These are phyloP conservation scores for Stereocaulon alpinum DNA, from an alignment of 495 filamentous ascomycete species.

Conservation along the genomic window DNA sequence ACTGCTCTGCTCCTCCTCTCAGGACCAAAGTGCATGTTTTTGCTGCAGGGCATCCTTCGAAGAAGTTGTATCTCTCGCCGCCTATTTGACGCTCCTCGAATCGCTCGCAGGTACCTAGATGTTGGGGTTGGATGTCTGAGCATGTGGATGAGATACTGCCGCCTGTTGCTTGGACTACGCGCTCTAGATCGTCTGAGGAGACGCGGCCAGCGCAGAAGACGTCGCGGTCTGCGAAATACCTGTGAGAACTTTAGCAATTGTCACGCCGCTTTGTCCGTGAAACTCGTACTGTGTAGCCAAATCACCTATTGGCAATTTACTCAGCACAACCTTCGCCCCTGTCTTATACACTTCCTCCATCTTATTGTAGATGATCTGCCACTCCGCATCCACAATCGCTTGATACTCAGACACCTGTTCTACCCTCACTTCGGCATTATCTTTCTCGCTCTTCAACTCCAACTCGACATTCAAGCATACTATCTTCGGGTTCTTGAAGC, in stretches of 20 bases:
- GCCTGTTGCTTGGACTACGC: constrained; percentile 88
- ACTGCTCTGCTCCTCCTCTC: constrained; percentile 93
- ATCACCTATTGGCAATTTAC: constrained; percentile 95
- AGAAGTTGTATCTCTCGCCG: constrained; percentile 95
- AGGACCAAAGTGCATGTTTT: constrained; percentile 96
- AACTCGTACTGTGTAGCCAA: constrained; percentile 71
- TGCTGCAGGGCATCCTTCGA: constrained; percentile 86
- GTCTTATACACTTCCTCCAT: constrained; percentile 87
- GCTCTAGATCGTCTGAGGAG: constrained; percentile 85
- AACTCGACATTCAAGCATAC: constrained; percentile 95
- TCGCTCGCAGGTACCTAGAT: constrained; percentile 78
- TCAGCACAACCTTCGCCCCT: constrained; percentile 91
- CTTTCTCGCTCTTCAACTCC: constrained; percentile 96
- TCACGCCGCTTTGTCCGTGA: not conserved
- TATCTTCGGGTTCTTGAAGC: constrained; percentile 85
- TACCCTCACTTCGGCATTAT: constrained; percentile 95
- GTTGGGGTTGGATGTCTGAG: constrained; percentile 82
- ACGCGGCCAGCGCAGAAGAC: constrained; percentile 98
- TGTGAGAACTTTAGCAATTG: constrained; percentile 22
- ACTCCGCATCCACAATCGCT: constrained; percentile 97
- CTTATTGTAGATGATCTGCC: constrained; percentile 99
- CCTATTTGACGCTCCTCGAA: constrained; percentile 98
- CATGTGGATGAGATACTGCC: constrained; percentile 90
- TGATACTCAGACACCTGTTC: constrained; percentile 99
- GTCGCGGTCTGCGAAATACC: constrained; percentile 92